Evolutionary conservation across 2,329 filamentous ascomycete genomes (phyloP), one percentile per base, ranked within the genome.

Genomic region (Hypocrella siamensis): DNA sequence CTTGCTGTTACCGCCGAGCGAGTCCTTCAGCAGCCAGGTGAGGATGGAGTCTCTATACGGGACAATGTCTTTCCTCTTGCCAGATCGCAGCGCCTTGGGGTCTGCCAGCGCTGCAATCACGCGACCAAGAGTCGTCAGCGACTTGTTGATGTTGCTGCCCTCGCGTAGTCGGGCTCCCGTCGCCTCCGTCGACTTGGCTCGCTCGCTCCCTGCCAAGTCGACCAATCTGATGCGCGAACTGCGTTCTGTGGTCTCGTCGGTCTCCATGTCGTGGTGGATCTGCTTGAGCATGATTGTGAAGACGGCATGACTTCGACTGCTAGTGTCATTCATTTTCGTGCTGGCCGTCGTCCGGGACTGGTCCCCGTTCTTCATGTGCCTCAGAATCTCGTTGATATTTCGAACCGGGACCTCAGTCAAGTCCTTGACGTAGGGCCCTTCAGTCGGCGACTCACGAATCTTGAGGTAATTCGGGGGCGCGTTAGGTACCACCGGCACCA

Each of bases 261-360:
- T 92, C 32, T 85, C 79, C 59, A 94, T 79, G 46, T 94, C 88
- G 57, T 96, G 88, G 49, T 94, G 86, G 41, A 98, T 98, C 56
- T 96, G 90, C 59, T 93, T 94, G 36, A 98, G 67, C 60, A 93
- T 90, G 45, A 98, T 90, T 18, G 90, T 98, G 55, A 98, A 98
- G 35, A 98, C 90, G 6, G 90, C 85, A 50, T 98, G 90, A 40
- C 85, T 93, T 52, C 90, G 81, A 40, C 84, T 93, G 33, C 84
- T 93, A 3, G 88, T 96, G 55, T 98, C 90, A 57, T 98, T 98
- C 90, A 98, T 98, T 61, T 94, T 96, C 37, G 90, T 98, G 49
- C 82, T 85, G 11, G 90, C 90, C 15, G 74, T 79, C 1, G 90
- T 96, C 30, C 90, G 77, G 35, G 81, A 93, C 40, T 70, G 62